Percentiles rank a stretch among this genome's conserved stretches.
These are phyloP conservation scores for Boletus coccyginus DNA, from an alignment of 768 basidiomycete species.

Conservation along the genomic window DNA sequence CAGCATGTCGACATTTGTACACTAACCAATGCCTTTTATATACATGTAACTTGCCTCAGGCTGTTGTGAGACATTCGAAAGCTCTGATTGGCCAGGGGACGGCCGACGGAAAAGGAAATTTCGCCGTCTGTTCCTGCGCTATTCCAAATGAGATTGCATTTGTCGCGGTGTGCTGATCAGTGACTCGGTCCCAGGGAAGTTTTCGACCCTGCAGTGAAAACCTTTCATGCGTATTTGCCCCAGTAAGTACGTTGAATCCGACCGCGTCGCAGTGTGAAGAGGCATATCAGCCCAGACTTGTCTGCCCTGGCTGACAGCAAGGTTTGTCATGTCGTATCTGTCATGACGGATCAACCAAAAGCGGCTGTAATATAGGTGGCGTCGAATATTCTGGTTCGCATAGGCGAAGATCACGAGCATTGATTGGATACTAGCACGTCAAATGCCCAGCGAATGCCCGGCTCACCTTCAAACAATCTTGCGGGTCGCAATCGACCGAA, in stretches of 20 bases:
- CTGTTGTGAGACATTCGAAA: not conserved
- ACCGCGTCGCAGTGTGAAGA: not conserved
- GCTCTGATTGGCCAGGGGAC: not conserved
- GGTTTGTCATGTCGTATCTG: not conserved
- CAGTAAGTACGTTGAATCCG: not conserved
- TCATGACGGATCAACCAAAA: not conserved
- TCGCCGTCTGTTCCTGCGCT: not conserved
- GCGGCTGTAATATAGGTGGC: conserved; percentile 8
- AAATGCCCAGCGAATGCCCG: not conserved
- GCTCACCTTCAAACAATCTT: not conserved
- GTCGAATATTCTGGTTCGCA: not conserved
- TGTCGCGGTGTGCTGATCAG: not conserved
- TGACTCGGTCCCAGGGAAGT: not conserved
- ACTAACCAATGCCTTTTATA: too few species aligned
- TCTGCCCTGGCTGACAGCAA: not conserved
- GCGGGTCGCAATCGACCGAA: conserved; percentile 18
- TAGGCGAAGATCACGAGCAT: conserved; percentile 25
- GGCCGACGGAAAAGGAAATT: not conserved
- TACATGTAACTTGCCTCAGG: too few species aligned
- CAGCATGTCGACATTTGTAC: too few species aligned
- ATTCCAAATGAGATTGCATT: not conserved
- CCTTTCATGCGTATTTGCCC: not conserved
- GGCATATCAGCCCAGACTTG: not conserved
- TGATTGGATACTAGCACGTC: conserved; percentile 9
- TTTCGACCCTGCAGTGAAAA: not conserved